phyloP scores from a whole-genome alignment of 164 flowering plant genomes.

The Stephania cephalantha region DNA sequence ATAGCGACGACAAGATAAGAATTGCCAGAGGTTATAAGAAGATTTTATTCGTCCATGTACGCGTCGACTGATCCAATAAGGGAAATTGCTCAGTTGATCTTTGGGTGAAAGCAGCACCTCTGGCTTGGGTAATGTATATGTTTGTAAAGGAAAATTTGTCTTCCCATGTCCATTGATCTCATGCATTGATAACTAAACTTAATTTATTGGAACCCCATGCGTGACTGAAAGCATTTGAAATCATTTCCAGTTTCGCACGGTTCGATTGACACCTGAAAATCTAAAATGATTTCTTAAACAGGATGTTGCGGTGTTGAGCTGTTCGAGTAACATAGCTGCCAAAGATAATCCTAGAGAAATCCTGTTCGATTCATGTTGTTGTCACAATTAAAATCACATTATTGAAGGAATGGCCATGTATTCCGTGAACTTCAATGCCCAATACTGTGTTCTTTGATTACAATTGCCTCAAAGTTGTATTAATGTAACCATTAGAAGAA shows the following conservation, averaged over 20 bases:
- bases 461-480: too few relatives aligned
- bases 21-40: constrained; percentile 58
- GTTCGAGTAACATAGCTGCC: too few relatives aligned
- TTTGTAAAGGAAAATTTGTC: background rate
- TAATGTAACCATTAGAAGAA: too few relatives aligned
- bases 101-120: background rate
- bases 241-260: background rate
- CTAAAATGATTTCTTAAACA: too few relatives aligned
- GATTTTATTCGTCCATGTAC: constrained; percentile 61
- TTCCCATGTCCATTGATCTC: background rate
- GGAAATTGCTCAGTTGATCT: background rate
- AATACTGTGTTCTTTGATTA: too few relatives aligned
- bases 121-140: background rate
- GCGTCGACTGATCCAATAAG: constrained; percentile 26
- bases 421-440: too few relatives aligned
- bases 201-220: background rate
- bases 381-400: too few relatives aligned
- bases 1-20: constrained; percentile 66
- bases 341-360: too few relatives aligned
- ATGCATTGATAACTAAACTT: background rate
- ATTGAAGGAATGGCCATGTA: too few relatives aligned
- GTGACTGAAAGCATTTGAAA: background rate
- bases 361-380: too few relatives aligned
- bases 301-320: too few relatives aligned
- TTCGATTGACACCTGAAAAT: background rate